Evolutionary conservation across 2,329 filamentous ascomycete genomes (phyloP), one percentile per base, ranked within the genome.

Genomic region (Cytospora piceicola): DNA sequence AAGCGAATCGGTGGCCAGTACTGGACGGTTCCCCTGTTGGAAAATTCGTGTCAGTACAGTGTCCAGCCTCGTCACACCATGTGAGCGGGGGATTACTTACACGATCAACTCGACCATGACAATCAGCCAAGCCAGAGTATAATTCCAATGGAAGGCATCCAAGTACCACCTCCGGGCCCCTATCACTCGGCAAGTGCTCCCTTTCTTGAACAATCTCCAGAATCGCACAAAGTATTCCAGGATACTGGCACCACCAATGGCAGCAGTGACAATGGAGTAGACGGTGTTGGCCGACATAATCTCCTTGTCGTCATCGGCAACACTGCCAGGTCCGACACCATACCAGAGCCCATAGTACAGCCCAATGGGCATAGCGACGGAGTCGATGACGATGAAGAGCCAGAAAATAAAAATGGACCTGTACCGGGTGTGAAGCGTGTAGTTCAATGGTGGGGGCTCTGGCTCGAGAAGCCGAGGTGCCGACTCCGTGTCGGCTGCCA

Each of bases 71-170:
- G 30, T 22, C 17, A 27, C 29, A n/a, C 15, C 22, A 15, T n/a
- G 39, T 17, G 5, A 17, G n/a, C 14, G n/a, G 9, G 20, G 34
- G 12, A 22, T 17, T 4, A 69, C 73, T 70, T 70, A 74, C 72
- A 83, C 79, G 69, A 86, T 83, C 27, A 85, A 77, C 69, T 85
- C 83, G 58, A 85, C 77, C 81, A 85, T 85, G 71, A 86, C 78
- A 64, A 84, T 80, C 57, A 85, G 77, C 82, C 83, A 85, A 15
- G 80, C 82, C 3, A 84, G 70, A 3, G 80, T 81, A 55, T 85
- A 79, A 69, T 84, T 85, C 83, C 83, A 85, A 65, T 86, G 84
- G 72, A 86, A 85, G 77, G 80, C 85, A 66, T 86, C 84, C 20
- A 86, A 76, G 72, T 83, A 75, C 69, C 67, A 66, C 36, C 68